Conservation (phyloP, 208 protist species). For the Acanthamoeba castellanii region DNA sequence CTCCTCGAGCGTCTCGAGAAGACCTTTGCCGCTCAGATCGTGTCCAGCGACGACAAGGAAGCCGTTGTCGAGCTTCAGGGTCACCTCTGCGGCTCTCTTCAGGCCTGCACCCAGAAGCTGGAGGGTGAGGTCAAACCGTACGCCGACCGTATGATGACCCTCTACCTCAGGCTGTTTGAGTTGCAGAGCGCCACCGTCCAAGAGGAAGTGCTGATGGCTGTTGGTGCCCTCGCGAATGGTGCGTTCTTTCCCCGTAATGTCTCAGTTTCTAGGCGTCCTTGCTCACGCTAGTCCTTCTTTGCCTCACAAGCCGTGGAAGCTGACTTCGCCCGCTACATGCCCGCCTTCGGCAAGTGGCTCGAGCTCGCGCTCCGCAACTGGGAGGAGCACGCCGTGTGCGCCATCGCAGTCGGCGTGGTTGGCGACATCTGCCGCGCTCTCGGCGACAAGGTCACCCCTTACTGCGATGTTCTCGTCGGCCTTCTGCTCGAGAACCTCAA, state of each 20-base stretch:
- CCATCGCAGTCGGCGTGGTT: conserved; percentile 93
- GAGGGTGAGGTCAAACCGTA: conserved; percentile 23
- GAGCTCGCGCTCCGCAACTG: conserved; percentile 68
- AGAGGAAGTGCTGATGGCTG: conserved; percentile 95
- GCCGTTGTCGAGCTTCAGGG: conserved; percentile 58
- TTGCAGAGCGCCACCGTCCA: conserved; percentile 88
- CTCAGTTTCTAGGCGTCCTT: not conserved
- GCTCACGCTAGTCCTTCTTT: conserved; percentile 60
- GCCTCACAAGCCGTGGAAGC: conserved; percentile 85
- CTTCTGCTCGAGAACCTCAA: conserved; percentile 89
- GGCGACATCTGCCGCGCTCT: conserved; percentile 95
- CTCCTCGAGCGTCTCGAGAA: conserved; percentile 89
- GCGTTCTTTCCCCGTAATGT: not conserved
- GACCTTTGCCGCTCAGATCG: conserved; percentile 84
- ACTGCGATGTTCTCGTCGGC: conserved; percentile 91
- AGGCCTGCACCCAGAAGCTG: conserved; percentile 66
- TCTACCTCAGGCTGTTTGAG: conserved; percentile 81
- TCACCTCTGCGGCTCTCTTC: conserved; percentile 50
- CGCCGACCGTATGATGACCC: conserved; percentile 81
- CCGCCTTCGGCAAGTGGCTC: conserved; percentile 81
- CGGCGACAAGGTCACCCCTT: conserved; percentile 88
- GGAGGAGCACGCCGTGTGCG: conserved; percentile 88
- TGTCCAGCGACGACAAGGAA: conserved; percentile 79
- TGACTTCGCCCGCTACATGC: conserved; percentile 92
- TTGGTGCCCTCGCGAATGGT: conserved; percentile 93